Conservation (phyloP, 257 asterid genomes). For the Rehmannia glutinosa region DNA sequence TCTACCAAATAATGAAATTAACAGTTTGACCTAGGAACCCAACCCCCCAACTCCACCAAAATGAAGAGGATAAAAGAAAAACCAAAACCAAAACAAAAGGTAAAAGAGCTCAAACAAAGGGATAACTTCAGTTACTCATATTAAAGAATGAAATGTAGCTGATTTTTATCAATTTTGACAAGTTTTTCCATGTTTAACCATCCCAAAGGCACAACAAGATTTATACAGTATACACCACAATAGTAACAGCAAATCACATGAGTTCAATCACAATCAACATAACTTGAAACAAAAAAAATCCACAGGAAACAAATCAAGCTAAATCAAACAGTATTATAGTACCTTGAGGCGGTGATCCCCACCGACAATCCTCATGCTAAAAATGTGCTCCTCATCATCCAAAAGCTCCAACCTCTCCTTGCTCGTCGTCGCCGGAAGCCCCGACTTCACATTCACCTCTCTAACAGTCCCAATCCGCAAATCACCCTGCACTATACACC, state of each 20-base stretch:
- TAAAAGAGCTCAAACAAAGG: background rate
- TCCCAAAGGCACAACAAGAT: background rate
- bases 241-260: background rate
- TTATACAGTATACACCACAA: background rate
- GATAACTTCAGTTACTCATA: background rate
- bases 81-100: background rate
- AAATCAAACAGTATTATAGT: background rate
- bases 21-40: no score
- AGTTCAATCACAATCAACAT: background rate
- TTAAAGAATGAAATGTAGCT: slow-evolving; percentile 2
- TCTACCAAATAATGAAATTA: background rate
- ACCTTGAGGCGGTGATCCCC: slow-evolving; percentile 96
- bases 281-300: background rate
- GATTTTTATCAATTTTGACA: background rate
- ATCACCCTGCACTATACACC: slow-evolving; percentile 74
- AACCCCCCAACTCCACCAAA: background rate
- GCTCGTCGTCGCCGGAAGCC: slow-evolving; percentile 90
- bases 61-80: background rate
- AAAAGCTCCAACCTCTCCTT: slow-evolving; percentile 77
- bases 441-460: slow-evolving; percentile 80
- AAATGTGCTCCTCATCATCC: slow-evolving; percentile 77
- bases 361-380: slow-evolving; percentile 80
- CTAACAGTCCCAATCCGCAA: slow-evolving; percentile 81
- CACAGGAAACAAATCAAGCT: background rate
- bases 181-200: background rate